phyloP scores from a whole-genome alignment of 2,329 filamentous ascomycete genomes.

The Colletotrichum sp. region DNA sequence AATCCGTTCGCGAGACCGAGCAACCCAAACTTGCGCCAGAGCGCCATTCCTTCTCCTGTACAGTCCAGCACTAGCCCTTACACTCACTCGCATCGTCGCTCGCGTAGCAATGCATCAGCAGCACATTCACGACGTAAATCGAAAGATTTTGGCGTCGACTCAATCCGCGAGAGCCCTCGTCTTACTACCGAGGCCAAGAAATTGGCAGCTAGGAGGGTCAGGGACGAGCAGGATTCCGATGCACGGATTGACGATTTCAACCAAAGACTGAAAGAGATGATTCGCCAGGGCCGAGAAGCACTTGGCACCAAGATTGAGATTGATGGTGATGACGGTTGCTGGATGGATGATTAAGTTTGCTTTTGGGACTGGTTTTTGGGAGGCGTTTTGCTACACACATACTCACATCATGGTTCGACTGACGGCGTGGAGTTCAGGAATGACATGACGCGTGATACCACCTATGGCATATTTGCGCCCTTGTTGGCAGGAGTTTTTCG shows the following conservation, averaged over 20 bases:
- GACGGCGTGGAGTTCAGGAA: constrained; percentile 3
- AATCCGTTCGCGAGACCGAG: constrained; percentile 25
- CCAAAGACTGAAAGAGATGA: constrained; percentile 81
- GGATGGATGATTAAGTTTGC: constrained; percentile 43
- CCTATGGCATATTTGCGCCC: neutral
- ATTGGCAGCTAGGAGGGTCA: constrained; percentile 73
- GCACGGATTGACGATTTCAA: constrained; percentile 82
- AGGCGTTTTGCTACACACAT: neutral
- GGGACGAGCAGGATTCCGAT: constrained; percentile 80
- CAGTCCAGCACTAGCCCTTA: constrained; percentile 17
- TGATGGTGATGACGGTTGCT: constrained; percentile 46
- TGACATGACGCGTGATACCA: constrained; percentile 13
- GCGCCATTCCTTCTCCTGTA: constrained; percentile 27
- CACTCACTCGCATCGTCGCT: constrained; percentile 44
- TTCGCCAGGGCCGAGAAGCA: constrained; percentile 86
- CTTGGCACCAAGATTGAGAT: constrained; percentile 77
- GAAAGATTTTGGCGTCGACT: constrained; percentile 29
- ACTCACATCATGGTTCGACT: neutral
- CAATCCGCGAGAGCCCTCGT: constrained; percentile 48
- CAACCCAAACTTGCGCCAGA: constrained; percentile 24
- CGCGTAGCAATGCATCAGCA: constrained; percentile 48
- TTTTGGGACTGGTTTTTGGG: neutral
- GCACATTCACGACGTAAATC: constrained; percentile 35
- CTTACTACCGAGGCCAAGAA: constrained; percentile 72
- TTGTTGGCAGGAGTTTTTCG: neutral